Evolutionary conservation across 805 yeast species (phyloP).

Genomic region (Candida nonsorbophila): DNA sequence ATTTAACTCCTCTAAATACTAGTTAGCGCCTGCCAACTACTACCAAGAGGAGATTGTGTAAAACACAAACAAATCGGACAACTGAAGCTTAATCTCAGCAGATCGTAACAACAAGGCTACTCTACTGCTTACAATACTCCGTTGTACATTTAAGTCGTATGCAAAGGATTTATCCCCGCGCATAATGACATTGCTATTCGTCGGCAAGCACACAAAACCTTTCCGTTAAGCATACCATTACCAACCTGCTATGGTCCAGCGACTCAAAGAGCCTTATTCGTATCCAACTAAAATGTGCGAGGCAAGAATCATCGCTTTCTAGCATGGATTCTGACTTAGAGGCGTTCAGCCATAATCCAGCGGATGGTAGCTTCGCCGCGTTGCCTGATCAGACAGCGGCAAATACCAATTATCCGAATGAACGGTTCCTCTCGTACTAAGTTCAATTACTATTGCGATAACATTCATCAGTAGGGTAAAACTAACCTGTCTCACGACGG

Average conservation of each 20-base stretch:
- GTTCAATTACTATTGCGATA: constrained; percentile 33
- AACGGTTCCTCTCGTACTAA: constrained; percentile 44
- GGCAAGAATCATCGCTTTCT: constrained; percentile 37
- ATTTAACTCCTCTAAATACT: constrained; percentile 7
- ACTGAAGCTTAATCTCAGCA: too few relatives aligned
- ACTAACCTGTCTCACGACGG: constrained; percentile 44
- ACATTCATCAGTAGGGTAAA: constrained; percentile 34
- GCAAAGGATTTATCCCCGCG: too few relatives aligned
- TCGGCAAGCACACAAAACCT: constrained; percentile 35
- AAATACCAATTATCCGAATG: constrained; percentile 43
- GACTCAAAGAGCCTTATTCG: constrained; percentile 36
- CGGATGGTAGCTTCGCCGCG: constrained; percentile 47
- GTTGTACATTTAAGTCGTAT: too few relatives aligned
- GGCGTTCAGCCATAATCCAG: constrained; percentile 43
- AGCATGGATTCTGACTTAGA: constrained; percentile 14
- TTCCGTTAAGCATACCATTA: constrained; percentile 30
- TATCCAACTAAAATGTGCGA: constrained; percentile 38
- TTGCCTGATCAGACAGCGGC: constrained; percentile 44
- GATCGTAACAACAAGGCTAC: too few relatives aligned
- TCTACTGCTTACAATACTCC: too few relatives aligned
- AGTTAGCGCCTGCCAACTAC: constrained; percentile 7
- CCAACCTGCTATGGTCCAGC: constrained; percentile 40
- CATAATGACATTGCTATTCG: constrained; percentile 39
- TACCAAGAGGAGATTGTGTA: constrained; percentile 9
- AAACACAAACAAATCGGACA: constrained; percentile 7